Evolutionary conservation across 495 filamentous ascomycete genomes (phyloP).

Genomic region (Xeromyces bisporus): DNA sequence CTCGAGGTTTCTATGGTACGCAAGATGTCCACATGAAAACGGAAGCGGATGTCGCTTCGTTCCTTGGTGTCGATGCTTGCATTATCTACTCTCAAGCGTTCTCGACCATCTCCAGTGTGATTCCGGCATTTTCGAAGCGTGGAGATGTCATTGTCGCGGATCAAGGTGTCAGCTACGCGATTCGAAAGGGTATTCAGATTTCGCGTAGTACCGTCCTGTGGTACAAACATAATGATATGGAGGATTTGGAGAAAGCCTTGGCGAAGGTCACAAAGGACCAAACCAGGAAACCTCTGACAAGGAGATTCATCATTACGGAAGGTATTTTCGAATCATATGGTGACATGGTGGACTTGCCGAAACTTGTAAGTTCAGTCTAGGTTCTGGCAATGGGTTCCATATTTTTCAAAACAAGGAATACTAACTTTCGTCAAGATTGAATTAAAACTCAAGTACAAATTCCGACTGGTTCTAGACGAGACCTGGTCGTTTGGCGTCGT

Average conservation of each 20-base stretch:
- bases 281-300: constrained; percentile 70
- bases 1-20: constrained; percentile 93
- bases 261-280: constrained; percentile 76
- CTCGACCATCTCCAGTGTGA: constrained; percentile 82
- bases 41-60: constrained; percentile 82
- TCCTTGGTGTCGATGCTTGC: constrained; percentile 67
- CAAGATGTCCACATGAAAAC: constrained; percentile 98
- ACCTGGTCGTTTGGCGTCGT: constrained; percentile 93
- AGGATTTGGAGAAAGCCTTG: constrained; percentile 76
- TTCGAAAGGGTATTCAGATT: constrained; percentile 86
- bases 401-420: neutral
- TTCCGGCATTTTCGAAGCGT: constrained; percentile 90
- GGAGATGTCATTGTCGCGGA: constrained; percentile 99
- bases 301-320: constrained; percentile 92
- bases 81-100: constrained; percentile 95
- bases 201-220: constrained; percentile 77
- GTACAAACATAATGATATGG: constrained; percentile 95
- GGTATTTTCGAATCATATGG: constrained; percentile 84
- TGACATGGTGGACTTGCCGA: constrained; percentile 70
- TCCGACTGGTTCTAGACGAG: constrained; percentile 92
- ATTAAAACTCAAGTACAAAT: constrained; percentile 86
- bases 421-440: constrained; percentile 41
- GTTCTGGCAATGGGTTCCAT: neutral
- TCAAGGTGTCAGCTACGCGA: constrained; percentile 80
- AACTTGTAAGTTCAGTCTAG: constrained; percentile 43